Conservation (phyloP, 352 stramenopile species). For the Pythium monospermum region DNA sequence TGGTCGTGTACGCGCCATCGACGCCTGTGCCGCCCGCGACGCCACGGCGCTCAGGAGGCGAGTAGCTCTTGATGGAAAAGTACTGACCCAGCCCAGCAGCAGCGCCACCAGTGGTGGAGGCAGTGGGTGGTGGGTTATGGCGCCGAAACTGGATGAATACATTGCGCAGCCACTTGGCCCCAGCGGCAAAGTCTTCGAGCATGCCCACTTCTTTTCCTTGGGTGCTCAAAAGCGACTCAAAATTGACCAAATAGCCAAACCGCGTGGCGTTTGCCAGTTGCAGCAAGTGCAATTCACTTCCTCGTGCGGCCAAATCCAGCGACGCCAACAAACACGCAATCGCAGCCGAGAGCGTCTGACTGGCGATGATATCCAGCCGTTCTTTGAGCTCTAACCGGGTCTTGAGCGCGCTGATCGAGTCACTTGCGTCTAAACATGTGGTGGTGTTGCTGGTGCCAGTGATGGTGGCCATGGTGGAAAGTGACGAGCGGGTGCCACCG, state of each 20-base stretch:
- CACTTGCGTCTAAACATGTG: slow-evolving; percentile 14
- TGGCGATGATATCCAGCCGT: slow-evolving; percentile 62
- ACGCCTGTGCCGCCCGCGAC: slow-evolving; percentile 17
- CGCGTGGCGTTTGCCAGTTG: slow-evolving; percentile 49
- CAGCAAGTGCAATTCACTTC: slow-evolving; percentile 48
- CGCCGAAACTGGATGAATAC: slow-evolving; percentile 73
- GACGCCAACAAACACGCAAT: slow-evolving; percentile 61
- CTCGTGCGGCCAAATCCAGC: slow-evolving; percentile 53
- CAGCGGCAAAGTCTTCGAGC: slow-evolving; percentile 89
- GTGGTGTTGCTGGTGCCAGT: slow-evolving; percentile 17
- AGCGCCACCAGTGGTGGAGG: too few relatives aligned
- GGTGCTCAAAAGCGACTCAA: slow-evolving; percentile 84
- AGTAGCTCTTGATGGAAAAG: slow-evolving; percentile 60
- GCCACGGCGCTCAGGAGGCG: slow-evolving; percentile 27
- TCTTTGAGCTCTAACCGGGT: slow-evolving; percentile 64
- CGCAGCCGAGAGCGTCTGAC: slow-evolving; percentile 68
- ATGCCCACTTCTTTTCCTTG: slow-evolving; percentile 95
- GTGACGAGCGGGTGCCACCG: too few relatives aligned
- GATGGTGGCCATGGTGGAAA: slow-evolving; percentile 5
- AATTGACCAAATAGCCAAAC: slow-evolving; percentile 74
- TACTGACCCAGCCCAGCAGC: too few relatives aligned
- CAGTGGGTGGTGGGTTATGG: slow-evolving; percentile 26
- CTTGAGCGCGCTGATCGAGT: slow-evolving; percentile 58
- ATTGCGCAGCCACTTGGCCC: slow-evolving; percentile 72
- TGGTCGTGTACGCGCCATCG: slow-evolving; percentile 14